Percentiles rank a stretch among this genome's conserved stretches.
Evolutionary conservation across 2,329 filamentous ascomycete genomes (phyloP).

Genomic region (Monilinia polystroma): DNA sequence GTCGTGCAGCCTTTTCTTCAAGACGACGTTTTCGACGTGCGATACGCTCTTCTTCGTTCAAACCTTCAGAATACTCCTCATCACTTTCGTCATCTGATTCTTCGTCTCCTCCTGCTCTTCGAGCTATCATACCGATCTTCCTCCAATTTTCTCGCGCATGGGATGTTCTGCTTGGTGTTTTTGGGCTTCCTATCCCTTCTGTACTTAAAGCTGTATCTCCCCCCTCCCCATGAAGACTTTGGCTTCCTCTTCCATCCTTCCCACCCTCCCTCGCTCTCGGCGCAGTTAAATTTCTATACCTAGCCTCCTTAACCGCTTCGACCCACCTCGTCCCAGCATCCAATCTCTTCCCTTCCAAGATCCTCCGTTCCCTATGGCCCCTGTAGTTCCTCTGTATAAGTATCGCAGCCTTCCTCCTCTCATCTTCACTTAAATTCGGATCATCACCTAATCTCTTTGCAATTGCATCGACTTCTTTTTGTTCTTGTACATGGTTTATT

Average conservation of each 20-base stretch:
- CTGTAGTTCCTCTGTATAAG: slow-evolving; percentile 72
- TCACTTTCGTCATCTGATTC: slow-evolving; percentile 35
- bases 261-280: slow-evolving; percentile 42
- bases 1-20: slow-evolving; percentile 55
- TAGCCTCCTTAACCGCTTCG: slow-evolving; percentile 55
- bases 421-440: slow-evolving; percentile 42
- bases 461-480: slow-evolving; percentile 36
- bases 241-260: slow-evolving; percentile 24
- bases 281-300: slow-evolving; percentile 52
- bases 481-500: slow-evolving; percentile 51
- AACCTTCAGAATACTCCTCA: slow-evolving; percentile 27
- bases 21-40: slow-evolving; percentile 45
- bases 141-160: slow-evolving; percentile 70
- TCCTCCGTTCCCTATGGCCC: slow-evolving; percentile 70
- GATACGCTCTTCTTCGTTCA: slow-evolving; percentile 43
- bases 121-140: slow-evolving; percentile 67
- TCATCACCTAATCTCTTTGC: slow-evolving; percentile 33
- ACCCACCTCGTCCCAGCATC: slow-evolving; percentile 38
- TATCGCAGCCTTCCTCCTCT: slow-evolving; percentile 51
- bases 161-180: slow-evolving; percentile 7
- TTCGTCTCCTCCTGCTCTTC: slow-evolving; percentile 69
- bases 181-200: slow-evolving; percentile 11
- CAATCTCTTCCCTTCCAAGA: slow-evolving; percentile 66
- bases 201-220: slow-evolving; percentile 22
- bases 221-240: slow-evolving; percentile 34